A percentile compares a stretch with the other conserved stretches of the same genome.
Evolutionary conservation across 164 flowering plant genomes (phyloP).

Genomic region (Santalum album): DNA sequence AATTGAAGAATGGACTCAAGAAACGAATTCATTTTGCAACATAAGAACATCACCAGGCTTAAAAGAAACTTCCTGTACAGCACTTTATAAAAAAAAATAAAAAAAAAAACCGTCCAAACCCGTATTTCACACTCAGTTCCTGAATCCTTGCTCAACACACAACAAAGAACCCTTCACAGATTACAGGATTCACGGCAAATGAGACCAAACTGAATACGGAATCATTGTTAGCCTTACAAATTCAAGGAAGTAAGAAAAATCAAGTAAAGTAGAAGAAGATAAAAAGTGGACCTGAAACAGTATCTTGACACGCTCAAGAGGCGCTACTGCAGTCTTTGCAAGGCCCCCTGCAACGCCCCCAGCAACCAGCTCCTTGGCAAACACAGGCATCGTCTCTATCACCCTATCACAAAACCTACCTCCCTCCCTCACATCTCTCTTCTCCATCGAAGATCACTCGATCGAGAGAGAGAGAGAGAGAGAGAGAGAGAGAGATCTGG

Average conservation of each 20-base stretch:
- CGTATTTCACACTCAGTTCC: too few relatives aligned
- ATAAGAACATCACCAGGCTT: not conserved
- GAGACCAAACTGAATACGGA: too few relatives aligned
- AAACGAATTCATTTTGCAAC: too few relatives aligned
- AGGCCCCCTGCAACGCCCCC: conserved; percentile 94
- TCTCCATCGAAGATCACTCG: conserved; percentile 14
- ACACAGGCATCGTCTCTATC: conserved; percentile 54
- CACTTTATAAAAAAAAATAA: too few relatives aligned
- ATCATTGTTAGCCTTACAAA: too few relatives aligned
- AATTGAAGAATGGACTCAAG: too few relatives aligned
- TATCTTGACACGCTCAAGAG: conserved; percentile 96
- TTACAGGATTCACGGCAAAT: too few relatives aligned
- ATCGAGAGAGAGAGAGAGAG: not conserved
- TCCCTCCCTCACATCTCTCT: conserved; percentile 24
- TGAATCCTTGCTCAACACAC: not conserved
- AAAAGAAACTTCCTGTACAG: too few relatives aligned
- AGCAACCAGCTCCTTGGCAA: conserved; percentile 78
- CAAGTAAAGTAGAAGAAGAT: not conserved
- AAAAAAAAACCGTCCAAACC: too few relatives aligned
- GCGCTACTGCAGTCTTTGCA: conserved; percentile 86
- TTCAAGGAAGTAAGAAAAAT: not conserved
- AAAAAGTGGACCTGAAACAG: conserved; percentile 64
- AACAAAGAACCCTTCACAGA: too few relatives aligned
- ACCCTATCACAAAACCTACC: conserved; percentile 24
- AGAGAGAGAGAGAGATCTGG: not conserved